Percentiles rank a stretch among this genome's conserved stretches.
Conservation (phyloP, 2,329 filamentous ascomycete species). For the Exophiala lecanii-corni region DNA sequence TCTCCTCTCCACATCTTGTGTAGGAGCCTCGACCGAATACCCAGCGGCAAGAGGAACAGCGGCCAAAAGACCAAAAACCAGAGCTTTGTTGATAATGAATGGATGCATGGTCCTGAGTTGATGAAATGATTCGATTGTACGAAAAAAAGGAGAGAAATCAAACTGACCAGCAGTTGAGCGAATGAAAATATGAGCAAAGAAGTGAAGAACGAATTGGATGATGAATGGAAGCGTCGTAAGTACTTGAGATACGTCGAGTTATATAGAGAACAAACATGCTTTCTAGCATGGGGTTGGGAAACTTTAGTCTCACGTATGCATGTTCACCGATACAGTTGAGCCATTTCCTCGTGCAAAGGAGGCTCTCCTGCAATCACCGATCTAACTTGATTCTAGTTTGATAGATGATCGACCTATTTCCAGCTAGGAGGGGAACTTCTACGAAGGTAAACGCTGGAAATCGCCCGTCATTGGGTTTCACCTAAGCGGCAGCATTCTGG, state of each 20-base stretch:
- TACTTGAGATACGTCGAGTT: no score
- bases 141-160: neutral
- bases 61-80: conserved; percentile 9
- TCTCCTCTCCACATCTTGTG: conserved; percentile 4
- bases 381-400: no score
- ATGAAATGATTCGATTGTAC: neutral
- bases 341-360: neutral
- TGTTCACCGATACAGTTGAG: no score
- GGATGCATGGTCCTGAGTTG: conserved; percentile 5
- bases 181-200: neutral
- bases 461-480: no score
- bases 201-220: neutral
- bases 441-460: no score
- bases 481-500: no score
- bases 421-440: no score
- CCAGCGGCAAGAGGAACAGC: conserved; percentile 3
- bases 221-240: conserved; percentile 3
- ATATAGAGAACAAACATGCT: no score
- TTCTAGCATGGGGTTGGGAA: no score
- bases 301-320: no score
- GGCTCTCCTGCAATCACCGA: neutral
- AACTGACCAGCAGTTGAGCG: conserved; percentile 11
- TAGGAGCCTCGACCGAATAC: conserved; percentile 1
- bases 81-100: conserved; percentile 2
- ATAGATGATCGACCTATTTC: no score